Evolutionary conservation across 495 filamentous ascomycete species (phyloP), one percentile per base, ranked within the genome.

Genomic region (Hyaloscypha hepaticicola): DNA sequence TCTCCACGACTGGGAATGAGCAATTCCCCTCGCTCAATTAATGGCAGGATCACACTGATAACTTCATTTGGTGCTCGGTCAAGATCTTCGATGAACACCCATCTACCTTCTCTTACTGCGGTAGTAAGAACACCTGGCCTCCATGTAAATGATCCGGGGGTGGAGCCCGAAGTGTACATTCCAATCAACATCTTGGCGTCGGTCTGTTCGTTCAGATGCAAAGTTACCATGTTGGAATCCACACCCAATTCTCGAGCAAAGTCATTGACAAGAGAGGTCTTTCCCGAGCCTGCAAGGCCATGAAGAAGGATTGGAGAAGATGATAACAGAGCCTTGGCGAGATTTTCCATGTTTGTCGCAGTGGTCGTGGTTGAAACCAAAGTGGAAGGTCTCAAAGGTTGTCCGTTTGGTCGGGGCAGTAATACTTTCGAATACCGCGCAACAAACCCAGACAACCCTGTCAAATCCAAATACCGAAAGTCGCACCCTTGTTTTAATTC

Each of bases 31-130:
- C 89, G 83, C 72, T 98, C 94, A 65, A 98, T 91, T 2, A 99
- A 82, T 1, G 96, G 94, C 29, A 97, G 79, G 41, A 99, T 83
- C 3, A 90, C 90, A 72, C 93, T 93, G 73, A 98, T 89, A 55
- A 97, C 89, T 73, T 97, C 95, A 61, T 89, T 92, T n/a, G 96
- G 93, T 21, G 95, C 96, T 58, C 94, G 89, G 73, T 99, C 90
- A 28, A 99, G 81, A 73, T 99, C 96, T 77, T 99, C 96, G 60
- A 99, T 93, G 61, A 98, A 78, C 5, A 99, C 87, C 96, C 95
- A 98, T 71, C 92, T 85, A 50, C 96, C 96, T 77, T 98, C 94
- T 72, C 81, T 87, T 2, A 97, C 92, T 16, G 96, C 96, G 41
- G 92, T 96, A 0, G 94, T 96, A 64, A 99, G 78, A 14, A 97